These are phyloP conservation scores for Aspergillus tanneri DNA, from an alignment of 2,329 filamentous ascomycete species.

Conservation along the genomic window DNA sequence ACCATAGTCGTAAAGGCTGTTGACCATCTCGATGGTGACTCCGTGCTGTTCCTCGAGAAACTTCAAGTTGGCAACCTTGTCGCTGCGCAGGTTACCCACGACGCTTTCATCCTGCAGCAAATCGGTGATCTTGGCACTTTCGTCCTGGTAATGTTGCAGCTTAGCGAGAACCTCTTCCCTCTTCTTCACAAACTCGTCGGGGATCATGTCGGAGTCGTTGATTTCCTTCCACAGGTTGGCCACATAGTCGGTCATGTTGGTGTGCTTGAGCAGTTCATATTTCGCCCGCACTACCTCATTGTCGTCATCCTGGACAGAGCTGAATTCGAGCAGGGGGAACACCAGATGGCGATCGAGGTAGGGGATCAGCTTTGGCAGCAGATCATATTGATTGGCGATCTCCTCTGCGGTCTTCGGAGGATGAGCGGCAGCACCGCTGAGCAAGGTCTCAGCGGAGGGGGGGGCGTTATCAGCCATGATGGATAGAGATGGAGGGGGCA, in stretches of 20 bases:
- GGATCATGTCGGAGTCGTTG: slow-evolving; percentile 72
- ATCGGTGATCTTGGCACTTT: slow-evolving; percentile 83
- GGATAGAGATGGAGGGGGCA: slow-evolving; percentile 22
- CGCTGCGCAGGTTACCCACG: slow-evolving; percentile 83
- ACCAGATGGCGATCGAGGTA: slow-evolving; percentile 95
- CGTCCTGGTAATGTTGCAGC: slow-evolving; percentile 79
- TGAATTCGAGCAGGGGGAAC: slow-evolving; percentile 93
- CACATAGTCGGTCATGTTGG: slow-evolving; percentile 99
- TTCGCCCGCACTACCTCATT: slow-evolving; percentile 80
- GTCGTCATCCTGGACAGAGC: slow-evolving; percentile 75
- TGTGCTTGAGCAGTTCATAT: slow-evolving; percentile 91
- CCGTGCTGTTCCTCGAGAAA: slow-evolving; percentile 96
- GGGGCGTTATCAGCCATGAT: slow-evolving; percentile 55
- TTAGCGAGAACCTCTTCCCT: slow-evolving; percentile 81
- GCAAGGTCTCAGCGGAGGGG: slow-evolving; percentile 50
- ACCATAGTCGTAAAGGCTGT: slow-evolving; percentile 91
- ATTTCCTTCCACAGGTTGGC: slow-evolving; percentile 88
- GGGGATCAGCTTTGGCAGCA: slow-evolving; percentile 84
- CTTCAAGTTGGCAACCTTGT: slow-evolving; percentile 98
- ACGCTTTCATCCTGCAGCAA: slow-evolving; percentile 86
- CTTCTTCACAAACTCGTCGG: slow-evolving; percentile 84
- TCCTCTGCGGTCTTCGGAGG: slow-evolving; percentile 46
- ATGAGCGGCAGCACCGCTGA: slow-evolving; percentile 50
- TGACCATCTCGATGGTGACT: slow-evolving; percentile 92
- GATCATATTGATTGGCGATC: slow-evolving; percentile 70